Base-by-base conservation (phyloP, 2,329 filamentous ascomycete genomes). In the Colletotrichum falcatum region DNA sequence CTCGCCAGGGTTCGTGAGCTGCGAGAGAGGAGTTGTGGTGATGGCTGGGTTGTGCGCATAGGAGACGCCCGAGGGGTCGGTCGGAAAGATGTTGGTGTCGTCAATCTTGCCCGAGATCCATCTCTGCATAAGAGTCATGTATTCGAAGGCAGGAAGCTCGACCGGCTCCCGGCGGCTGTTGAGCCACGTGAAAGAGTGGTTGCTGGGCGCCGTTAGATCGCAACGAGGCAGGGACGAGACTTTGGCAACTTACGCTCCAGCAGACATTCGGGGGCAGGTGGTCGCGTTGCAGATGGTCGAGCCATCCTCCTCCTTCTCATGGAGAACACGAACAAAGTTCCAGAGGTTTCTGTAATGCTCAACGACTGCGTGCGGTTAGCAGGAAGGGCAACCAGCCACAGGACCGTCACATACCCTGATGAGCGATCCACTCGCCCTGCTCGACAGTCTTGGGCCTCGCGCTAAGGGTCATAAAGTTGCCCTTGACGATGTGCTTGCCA, bases 91-190 rank as follows among this genome's bases (percentile, higher is more conserved):
- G 78, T 89, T 88, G 60, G 90, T 90, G 79, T 98, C 95, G 76
- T 96, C 94, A 74, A 97, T 94, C 84, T 98, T 98, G 82, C 94
- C 94, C 37, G 94, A 93, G 79, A 98, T 97, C 95, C 95, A 98
- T 78, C 95, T 94, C 83, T 98, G 95, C 80, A 98, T 97, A 33
- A 97, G 90, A 74, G 94, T 94, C 83, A 98, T 96, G 83, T 98
- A 98, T 81, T 97, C 94, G 72, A 91, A 91, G 8, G 95, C 95
- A 4, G 95, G 94, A 51, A 98, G 92, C 81, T 97, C 95, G 74
- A 97, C 94, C 14, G 95, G 94, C 78, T 94, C 91, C 75, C 92
- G 90, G 76, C 93, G 91, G 74, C 91, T 91, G 82, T 98, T 97
- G 65, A 98, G 89, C 95, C 95, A 98, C 59, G 95, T 98, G 81